phyloP scores from a whole-genome alignment of 75 land plant genomes.

The Selaginella tamariscina region DNA sequence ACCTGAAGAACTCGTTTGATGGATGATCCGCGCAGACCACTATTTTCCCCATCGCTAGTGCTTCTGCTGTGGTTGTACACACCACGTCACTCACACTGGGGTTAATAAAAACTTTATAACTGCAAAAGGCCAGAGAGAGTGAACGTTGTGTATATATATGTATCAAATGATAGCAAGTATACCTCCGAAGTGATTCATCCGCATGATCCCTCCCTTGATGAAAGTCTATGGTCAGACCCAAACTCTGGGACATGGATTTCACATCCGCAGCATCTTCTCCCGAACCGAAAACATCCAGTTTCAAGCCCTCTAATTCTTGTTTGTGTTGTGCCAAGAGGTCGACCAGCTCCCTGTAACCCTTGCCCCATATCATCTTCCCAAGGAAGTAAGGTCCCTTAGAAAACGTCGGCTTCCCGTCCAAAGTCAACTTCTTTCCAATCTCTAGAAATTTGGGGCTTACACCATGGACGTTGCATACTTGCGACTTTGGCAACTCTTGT shows the following conservation, averaged over 20 bases:
- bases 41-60: conserved; percentile 96
- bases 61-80: conserved; percentile 97
- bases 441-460: conserved; percentile 82
- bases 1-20: conserved; percentile 87
- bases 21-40: conserved; percentile 94
- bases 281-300: conserved; percentile 76
- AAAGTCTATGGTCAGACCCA: conserved; percentile 59
- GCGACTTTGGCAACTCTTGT: conserved; percentile 74
- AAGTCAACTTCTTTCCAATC: conserved; percentile 64
- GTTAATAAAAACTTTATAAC: conserved; percentile 95
- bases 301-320: conserved; percentile 55
- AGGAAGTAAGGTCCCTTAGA: conserved; percentile 86
- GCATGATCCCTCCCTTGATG: conserved; percentile 94
- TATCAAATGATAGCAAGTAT: conserved; percentile 18
- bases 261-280: conserved; percentile 91
- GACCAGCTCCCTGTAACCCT: conserved; percentile 85
- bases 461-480: conserved; percentile 93
- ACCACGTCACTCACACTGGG: conserved; percentile 93
- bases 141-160: too few relatives aligned
- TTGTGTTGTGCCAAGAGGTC: conserved; percentile 74
- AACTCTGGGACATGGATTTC: conserved; percentile 41
- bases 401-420: conserved; percentile 49
- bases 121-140: too few relatives aligned
- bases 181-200: conserved; percentile 87
- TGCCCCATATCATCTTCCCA: conserved; percentile 99